Percentiles rank a stretch among this genome's conserved stretches.
These are phyloP conservation scores for Nothopassalora personata DNA, from an alignment of 2,329 filamentous ascomycete species.

Conservation along the genomic window DNA sequence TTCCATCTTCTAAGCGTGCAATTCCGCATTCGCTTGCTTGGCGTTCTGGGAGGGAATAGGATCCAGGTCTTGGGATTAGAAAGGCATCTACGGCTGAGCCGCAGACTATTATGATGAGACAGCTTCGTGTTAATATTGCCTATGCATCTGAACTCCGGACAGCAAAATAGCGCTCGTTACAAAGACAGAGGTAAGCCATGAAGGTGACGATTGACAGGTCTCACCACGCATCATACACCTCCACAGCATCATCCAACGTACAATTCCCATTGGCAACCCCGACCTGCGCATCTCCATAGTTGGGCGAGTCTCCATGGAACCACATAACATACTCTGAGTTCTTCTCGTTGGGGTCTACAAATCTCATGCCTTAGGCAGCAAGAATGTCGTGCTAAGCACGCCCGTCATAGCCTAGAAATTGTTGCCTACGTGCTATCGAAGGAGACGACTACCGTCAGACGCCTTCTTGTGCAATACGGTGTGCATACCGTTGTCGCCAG, in stretches of 20 bases:
- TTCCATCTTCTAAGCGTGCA: conserved; percentile 15
- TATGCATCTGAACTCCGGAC: not conserved
- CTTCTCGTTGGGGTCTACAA: conserved; percentile 47
- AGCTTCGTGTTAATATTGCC: not conserved
- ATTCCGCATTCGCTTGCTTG: not conserved
- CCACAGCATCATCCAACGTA: conserved; percentile 19
- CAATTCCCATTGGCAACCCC: conserved; percentile 51
- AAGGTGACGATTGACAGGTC: no score
- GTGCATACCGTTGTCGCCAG: no score
- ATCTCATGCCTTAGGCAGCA: no score
- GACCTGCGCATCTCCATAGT: conserved; percentile 59
- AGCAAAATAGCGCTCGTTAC: no score
- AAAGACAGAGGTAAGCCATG: no score
- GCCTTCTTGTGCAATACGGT: no score
- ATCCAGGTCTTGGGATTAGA: not conserved
- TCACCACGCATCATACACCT: conserved; percentile 19
- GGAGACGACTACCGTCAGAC: no score
- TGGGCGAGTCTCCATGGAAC: conserved; percentile 60
- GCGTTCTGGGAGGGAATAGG: not conserved
- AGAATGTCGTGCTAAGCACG: no score
- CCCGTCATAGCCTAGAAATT: no score
- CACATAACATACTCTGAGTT: conserved; percentile 63
- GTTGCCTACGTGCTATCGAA: no score
- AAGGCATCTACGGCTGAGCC: not conserved
- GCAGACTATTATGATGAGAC: not conserved